Percentiles rank a stretch among this genome's conserved stretches.
Conservation (phyloP, 176 grass and related monocot genomes). For the Carex cristatella region DNA sequence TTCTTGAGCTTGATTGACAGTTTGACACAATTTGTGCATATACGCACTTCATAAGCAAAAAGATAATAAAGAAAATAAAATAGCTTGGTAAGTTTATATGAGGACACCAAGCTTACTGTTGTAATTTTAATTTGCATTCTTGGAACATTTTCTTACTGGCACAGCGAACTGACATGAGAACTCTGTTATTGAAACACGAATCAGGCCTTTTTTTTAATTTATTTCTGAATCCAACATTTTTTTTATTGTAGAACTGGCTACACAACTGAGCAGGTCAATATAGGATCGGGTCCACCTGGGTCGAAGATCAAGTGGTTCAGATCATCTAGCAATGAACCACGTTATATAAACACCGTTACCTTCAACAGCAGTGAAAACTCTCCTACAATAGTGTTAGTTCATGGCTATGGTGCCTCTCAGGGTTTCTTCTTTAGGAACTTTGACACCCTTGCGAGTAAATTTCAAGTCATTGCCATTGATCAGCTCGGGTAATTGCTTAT, state of each 20-base stretch:
- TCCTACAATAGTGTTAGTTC: slow-evolving; percentile 43
- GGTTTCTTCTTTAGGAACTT: slow-evolving; percentile 55
- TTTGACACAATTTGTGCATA: slow-evolving; percentile 2
- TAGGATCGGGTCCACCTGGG: slow-evolving; percentile 40
- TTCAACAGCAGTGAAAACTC: slow-evolving; percentile 42
- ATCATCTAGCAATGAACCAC: slow-evolving; percentile 42
- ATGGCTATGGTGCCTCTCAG: slow-evolving; percentile 48
- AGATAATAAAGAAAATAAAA: background rate
- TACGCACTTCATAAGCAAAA: background rate
- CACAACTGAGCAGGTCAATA: slow-evolving; percentile 41
- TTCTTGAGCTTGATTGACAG: background rate
- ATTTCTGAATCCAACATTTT: slow-evolving; percentile 5
- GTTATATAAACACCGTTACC: slow-evolving; percentile 50
- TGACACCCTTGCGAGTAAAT: slow-evolving; percentile 37
- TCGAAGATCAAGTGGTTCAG: slow-evolving; percentile 53
- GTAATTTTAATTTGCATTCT: background rate
- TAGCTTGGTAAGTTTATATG: background rate
- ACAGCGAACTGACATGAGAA: background rate
- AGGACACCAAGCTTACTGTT: background rate
- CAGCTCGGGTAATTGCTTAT: slow-evolving; percentile 37
- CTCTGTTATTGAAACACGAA: background rate
- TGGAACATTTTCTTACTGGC: background rate
- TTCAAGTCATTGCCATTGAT: slow-evolving; percentile 51
- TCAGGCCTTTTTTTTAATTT: background rate
- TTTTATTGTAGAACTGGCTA: slow-evolving; percentile 32